Conservation (phyloP, 2,329 filamentous ascomycete genomes). For the Amesomyces nigricolor region DNA sequence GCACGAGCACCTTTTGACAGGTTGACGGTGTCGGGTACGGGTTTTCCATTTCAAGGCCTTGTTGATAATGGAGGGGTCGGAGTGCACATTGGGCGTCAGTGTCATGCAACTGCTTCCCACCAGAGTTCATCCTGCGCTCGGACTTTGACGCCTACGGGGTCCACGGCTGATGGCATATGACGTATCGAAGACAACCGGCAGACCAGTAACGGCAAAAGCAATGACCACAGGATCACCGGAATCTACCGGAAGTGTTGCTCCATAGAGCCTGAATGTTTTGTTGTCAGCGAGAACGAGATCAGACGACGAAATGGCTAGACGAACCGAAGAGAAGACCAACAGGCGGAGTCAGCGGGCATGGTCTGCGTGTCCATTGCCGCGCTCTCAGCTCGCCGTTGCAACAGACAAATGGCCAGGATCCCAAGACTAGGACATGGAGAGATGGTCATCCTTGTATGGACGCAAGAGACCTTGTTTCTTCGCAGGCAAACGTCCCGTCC, state of each 20-base stretch:
- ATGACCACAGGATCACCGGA: constrained; percentile 2
- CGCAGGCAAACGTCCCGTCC: neutral
- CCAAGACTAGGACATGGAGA: neutral
- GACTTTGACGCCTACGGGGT: neutral
- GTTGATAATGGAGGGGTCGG: neutral
- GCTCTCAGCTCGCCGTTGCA: neutral
- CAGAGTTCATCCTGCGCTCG: constrained; percentile 8
- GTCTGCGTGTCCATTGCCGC: neutral
- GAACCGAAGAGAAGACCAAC: neutral
- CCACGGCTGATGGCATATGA: constrained; percentile 11
- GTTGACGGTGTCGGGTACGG: neutral
- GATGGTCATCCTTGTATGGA: neutral
- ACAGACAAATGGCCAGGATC: too few species aligned
- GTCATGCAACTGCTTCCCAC: constrained; percentile 4
- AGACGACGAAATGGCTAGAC: neutral
- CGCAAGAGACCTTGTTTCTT: neutral
- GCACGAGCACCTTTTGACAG: neutral
- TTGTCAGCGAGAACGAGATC: neutral
- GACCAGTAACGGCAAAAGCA: constrained; percentile 6
- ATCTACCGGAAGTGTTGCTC: neutral
- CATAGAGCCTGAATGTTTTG: constrained; percentile 3
- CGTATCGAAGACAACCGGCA: constrained; percentile 12
- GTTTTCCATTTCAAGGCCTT: neutral
- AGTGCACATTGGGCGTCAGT: neutral
- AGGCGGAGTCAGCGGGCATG: neutral